Conservation (phyloP, 106 monocot genomes). For the Amphibolis antarctica region DNA sequence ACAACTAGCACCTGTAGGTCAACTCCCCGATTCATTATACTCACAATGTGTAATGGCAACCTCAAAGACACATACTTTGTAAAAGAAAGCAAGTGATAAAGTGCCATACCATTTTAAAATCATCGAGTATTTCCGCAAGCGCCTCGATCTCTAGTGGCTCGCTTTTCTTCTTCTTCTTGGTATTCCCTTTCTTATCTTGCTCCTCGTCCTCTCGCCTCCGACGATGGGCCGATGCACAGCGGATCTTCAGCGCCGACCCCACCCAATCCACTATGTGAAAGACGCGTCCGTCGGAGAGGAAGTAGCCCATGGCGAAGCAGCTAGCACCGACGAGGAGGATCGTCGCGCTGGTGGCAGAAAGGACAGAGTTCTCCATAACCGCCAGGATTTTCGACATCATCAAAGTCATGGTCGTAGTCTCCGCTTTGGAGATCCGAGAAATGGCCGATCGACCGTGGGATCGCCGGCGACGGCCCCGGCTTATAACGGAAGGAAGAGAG, state of each 20-base stretch:
- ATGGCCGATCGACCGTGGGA: not conserved
- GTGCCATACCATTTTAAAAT: conserved; percentile 74
- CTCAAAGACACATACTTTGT: not conserved
- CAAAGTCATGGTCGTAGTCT: not conserved
- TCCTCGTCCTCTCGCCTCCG: conserved; percentile 9
- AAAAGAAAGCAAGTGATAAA: not conserved
- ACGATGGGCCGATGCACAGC: not conserved
- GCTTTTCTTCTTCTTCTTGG: conserved; percentile 6
- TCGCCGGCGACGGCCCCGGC: not conserved
- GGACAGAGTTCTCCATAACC: not conserved
- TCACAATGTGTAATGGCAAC: not conserved
- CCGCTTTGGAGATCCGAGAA: not conserved
- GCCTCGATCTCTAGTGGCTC: conserved; percentile 54
- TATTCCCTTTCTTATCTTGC: conserved; percentile 12
- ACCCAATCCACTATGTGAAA: conserved; percentile 26
- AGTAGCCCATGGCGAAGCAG: conserved; percentile 69
- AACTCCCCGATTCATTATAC: not conserved
- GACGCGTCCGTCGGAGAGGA: conserved; percentile 26
- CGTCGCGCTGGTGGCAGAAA: conserved; percentile 13
- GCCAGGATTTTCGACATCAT: conserved; percentile 2
- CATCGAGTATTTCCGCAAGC: conserved; percentile 74
- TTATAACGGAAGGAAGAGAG: too few relatives aligned
- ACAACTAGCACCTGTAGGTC: conserved; percentile 73
- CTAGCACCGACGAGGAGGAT: conserved; percentile 45
- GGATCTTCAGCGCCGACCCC: conserved; percentile 7